phyloP scores from a whole-genome alignment of 805 yeast species.

The Metschnikowia bowlesiae region DNA sequence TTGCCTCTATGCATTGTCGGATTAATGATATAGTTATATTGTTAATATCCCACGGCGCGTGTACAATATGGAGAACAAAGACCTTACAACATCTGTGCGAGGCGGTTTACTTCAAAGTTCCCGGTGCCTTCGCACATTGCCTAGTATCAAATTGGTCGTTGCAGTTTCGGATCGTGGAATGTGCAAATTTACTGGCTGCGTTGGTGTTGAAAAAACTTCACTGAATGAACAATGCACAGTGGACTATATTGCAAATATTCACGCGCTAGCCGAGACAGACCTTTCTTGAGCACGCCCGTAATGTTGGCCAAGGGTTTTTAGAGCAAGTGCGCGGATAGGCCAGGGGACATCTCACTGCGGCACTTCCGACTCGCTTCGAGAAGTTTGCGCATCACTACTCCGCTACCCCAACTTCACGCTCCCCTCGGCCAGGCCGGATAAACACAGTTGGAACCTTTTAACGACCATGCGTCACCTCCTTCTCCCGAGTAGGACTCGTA shows the following conservation, averaged over 20 bases:
- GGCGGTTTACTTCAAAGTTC: neutral
- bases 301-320: neutral
- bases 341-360: neutral
- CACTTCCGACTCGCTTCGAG: conserved; percentile 3
- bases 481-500: conserved; percentile 1
- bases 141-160: neutral
- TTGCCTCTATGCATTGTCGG: neutral
- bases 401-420: neutral
- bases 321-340: conserved; percentile 1
- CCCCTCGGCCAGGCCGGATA: neutral
- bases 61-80: neutral
- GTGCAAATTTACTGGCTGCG: neutral
- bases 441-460: neutral
- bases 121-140: neutral
- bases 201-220: neutral
- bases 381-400: conserved; percentile 2
- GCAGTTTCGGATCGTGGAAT: neutral
- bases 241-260: neutral
- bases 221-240: neutral
- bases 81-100: neutral
- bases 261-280: neutral
- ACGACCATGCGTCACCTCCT: neutral
- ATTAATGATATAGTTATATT: neutral
- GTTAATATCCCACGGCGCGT: neutral
- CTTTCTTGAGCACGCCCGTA: neutral